Evolutionary conservation across 164 flowering plant genomes (phyloP), one percentile per base, ranked within the genome.

Genomic region (Nelumbo lutea): DNA sequence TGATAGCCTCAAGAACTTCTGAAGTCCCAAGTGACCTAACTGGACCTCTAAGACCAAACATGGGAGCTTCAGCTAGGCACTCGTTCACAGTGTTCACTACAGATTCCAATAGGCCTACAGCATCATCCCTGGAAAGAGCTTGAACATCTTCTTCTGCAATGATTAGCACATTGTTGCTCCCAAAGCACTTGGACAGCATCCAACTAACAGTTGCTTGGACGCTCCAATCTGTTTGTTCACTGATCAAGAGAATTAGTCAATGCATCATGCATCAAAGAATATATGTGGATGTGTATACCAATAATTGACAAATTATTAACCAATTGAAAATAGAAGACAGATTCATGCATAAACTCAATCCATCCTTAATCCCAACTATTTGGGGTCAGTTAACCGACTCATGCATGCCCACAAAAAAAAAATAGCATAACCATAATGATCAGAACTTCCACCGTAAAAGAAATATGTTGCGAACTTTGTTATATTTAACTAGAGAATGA

Each of bases 181-280:
- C 91, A 75, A 90, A 86, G 65, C 77, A 74, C 67, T 87, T 82
- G 0, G 93, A 84, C 11, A 93, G 84, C 47, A 89, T 56, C 90
- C 87, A 89, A 77, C 96, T 90, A 11, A 89, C 86, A 64, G 79
- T 85, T 75, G 95, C 90, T 84, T 93, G 98, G 68, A 93, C 96
- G 64, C 96, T 87, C 90, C 88, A 90, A 84, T 89, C 98, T 93
- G 83, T 78, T 69, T 9, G 71, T 7, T 64, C 27, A 65, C 45
- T 50, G 66, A 61, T 42, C 57, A 74, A 62, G 14, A 50, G 45
- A 45, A 68, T 67, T 55, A 72, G 64, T 40, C 52, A 67, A 64
- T 46, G 42, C 57, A 44, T 1, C 42, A 43, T 9, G 53, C 7
- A 66, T 8, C 43, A 62, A 27, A 27, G 27, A 27, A 27, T 27